A percentile compares a stretch with the other conserved stretches of the same genome.
Evolutionary conservation across 2,329 filamentous ascomycete genomes (phyloP).

Genomic region (Chaetothyriales sp.): DNA sequence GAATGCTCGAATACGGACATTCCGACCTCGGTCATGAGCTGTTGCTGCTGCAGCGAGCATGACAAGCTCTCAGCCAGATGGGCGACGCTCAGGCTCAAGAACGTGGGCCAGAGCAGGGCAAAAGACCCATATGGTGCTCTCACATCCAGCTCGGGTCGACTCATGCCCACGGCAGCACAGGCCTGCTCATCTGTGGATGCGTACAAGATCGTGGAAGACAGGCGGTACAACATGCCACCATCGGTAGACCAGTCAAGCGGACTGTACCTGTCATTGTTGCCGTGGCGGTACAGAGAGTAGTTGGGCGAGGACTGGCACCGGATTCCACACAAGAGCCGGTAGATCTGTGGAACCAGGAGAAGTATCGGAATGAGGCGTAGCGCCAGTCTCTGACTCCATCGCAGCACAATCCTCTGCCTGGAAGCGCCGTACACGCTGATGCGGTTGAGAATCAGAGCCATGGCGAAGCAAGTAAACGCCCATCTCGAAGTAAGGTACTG

Average conservation of each 20-base stretch:
- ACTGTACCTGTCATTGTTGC: conserved; percentile 47
- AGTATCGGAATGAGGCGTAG: conserved; percentile 58
- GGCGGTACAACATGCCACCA: conserved; percentile 53
- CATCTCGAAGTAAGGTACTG: conserved; percentile 83
- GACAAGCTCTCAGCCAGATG: conserved; percentile 81
- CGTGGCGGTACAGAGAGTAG: conserved; percentile 55
- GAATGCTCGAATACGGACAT: conserved; percentile 97
- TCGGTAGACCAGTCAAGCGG: conserved; percentile 55
- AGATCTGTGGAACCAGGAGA: conserved; percentile 53
- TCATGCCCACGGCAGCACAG: conserved; percentile 62
- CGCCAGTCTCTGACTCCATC: conserved; percentile 54
- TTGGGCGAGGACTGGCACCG: conserved; percentile 77
- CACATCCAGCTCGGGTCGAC: conserved; percentile 35
- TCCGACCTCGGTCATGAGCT: conserved; percentile 68
- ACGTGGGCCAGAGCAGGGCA: conserved; percentile 43
- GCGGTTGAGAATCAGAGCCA: conserved; percentile 76
- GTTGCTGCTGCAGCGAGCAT: conserved; percentile 72
- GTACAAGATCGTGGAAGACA: conserved; percentile 58
- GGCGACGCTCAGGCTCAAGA: conserved; percentile 45
- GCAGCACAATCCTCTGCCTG: conserved; percentile 59
- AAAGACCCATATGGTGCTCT: conserved; percentile 60
- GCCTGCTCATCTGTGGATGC: conserved; percentile 60
- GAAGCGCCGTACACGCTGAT: conserved; percentile 89
- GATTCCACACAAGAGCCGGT: conserved; percentile 62
- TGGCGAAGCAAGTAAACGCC: conserved; percentile 74